phyloP scores from a whole-genome alignment of 495 filamentous ascomycete genomes.

The Tuber brumale region DNA sequence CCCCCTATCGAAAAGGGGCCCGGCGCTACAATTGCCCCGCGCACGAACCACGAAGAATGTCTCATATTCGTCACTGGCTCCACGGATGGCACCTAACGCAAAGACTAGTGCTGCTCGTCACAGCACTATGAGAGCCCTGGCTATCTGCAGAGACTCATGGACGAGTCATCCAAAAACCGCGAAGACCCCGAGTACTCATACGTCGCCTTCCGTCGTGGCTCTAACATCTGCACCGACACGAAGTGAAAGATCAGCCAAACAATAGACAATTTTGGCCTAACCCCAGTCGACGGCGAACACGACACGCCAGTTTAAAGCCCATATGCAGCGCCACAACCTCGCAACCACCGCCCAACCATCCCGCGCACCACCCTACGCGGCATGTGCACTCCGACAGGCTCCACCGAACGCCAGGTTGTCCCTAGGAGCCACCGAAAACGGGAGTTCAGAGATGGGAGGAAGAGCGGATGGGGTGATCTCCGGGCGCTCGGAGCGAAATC shows the following conservation, averaged over 20 bases:
- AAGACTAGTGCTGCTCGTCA: constrained; percentile 83
- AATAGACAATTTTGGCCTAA: constrained; percentile 20
- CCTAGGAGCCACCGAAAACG: constrained; percentile 70
- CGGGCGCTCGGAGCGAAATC: constrained; percentile 96
- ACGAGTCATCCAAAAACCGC: constrained; percentile 61
- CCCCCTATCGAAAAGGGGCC: constrained; percentile 54
- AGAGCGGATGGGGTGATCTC: constrained; percentile 83
- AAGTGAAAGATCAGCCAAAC: constrained; percentile 6
- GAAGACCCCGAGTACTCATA: constrained; percentile 86
- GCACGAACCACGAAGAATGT: constrained; percentile 82
- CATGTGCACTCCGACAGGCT: constrained; percentile 77
- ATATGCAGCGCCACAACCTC: constrained; percentile 43
- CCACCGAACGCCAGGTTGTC: constrained; percentile 90
- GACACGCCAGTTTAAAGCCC: constrained; percentile 21
- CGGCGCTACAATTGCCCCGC: constrained; percentile 92
- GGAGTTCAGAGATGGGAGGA: constrained; percentile 86
- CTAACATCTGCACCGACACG: constrained; percentile 44
- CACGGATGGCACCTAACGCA: constrained; percentile 58
- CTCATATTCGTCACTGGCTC: constrained; percentile 78
- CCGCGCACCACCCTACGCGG: constrained; percentile 76
- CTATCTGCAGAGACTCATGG: constrained; percentile 74
- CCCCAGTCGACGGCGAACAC: constrained; percentile 19
- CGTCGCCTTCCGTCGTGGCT: constrained; percentile 75
- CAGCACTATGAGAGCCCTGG: constrained; percentile 79
- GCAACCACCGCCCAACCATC: constrained; percentile 55